Evolutionary conservation across 2,329 filamentous ascomycete genomes (phyloP).

Genomic region (Simplicillium sp.): DNA sequence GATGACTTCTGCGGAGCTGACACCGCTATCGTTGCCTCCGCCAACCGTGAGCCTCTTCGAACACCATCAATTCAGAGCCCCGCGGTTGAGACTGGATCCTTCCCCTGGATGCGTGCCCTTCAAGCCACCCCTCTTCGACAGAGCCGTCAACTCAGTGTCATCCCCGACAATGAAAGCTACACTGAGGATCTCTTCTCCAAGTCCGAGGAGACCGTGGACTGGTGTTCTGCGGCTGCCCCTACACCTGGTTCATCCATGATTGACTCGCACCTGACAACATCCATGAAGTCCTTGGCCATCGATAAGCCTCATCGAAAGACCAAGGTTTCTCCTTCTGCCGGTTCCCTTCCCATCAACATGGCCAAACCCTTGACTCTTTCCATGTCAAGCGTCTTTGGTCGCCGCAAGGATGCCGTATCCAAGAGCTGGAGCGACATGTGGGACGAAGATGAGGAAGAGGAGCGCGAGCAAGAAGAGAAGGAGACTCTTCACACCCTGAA

Average conservation of each 20-base stretch:
- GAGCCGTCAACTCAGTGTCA: conserved; percentile 78
- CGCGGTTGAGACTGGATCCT: conserved; percentile 68
- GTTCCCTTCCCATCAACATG: conserved; percentile 70
- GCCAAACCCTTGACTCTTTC: conserved; percentile 64
- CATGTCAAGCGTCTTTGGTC: conserved; percentile 72
- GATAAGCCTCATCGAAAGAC: conserved; percentile 20
- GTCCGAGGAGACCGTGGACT: conserved; percentile 63
- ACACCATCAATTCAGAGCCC: conserved; percentile 93
- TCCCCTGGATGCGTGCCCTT: conserved; percentile 90
- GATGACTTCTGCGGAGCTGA: conserved; percentile 91
- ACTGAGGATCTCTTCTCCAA: conserved; percentile 78
- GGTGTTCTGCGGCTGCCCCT: conserved; percentile 68
- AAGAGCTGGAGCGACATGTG: conserved; percentile 99
- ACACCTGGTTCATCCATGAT: conserved; percentile 76
- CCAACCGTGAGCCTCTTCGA: conserved; percentile 88
- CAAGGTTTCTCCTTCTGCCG: conserved; percentile 50
- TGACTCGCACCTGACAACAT: conserved; percentile 72
- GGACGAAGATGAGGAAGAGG: conserved; percentile 69
- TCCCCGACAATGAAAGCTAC: conserved; percentile 72
- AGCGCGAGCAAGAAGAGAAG: conserved; percentile 47
- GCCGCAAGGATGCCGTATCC: conserved; percentile 68
- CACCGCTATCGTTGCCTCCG: conserved; percentile 66
- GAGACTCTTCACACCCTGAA: conserved; percentile 53
- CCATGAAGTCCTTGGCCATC: conserved; percentile 65
- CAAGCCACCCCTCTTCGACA: conserved; percentile 63